These are phyloP conservation scores for Saturnispora halmiae DNA, from an alignment of 805 yeast genomes.

Conservation along the genomic window DNA sequence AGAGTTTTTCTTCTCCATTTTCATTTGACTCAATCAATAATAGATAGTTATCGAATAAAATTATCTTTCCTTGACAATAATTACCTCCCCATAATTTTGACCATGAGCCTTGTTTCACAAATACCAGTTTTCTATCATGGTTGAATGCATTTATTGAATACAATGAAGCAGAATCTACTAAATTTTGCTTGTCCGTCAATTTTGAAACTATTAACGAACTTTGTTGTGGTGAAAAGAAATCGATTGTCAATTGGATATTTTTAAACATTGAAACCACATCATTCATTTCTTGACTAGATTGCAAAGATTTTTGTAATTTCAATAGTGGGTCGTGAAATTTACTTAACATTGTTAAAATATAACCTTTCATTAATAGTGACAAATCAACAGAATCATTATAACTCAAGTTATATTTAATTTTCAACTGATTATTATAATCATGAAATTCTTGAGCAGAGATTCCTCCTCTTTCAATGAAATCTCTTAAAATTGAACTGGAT, in stretches of 20 bases:
- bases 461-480: conserved; percentile 6
- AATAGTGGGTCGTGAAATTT: conserved; percentile 10
- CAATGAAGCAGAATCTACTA: background rate
- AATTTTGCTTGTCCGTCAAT: background rate
- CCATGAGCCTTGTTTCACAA: conserved; percentile 9
- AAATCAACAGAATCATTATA: conserved; percentile 8
- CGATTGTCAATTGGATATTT: conserved; percentile 8
- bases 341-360: conserved; percentile 10
- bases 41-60: conserved; percentile 7
- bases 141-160: conserved; percentile 7
- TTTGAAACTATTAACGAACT: conserved; percentile 6
- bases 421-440: conserved; percentile 4
- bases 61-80: conserved; percentile 7
- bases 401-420: conserved; percentile 6
- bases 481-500: conserved; percentile 4
- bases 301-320: conserved; percentile 7
- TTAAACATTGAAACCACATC: conserved; percentile 8
- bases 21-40: conserved; percentile 9
- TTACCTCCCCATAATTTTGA: conserved; percentile 11
- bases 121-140: conserved; percentile 8
- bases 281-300: conserved; percentile 4
- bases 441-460: background rate
- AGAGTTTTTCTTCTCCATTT: conserved; percentile 8
- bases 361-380: conserved; percentile 5
- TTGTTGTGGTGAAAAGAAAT: conserved; percentile 10